These are phyloP conservation scores for Cyclotella choctawhatcheeana DNA, from an alignment of 108 stramenopile species.

Conservation along the genomic window DNA sequence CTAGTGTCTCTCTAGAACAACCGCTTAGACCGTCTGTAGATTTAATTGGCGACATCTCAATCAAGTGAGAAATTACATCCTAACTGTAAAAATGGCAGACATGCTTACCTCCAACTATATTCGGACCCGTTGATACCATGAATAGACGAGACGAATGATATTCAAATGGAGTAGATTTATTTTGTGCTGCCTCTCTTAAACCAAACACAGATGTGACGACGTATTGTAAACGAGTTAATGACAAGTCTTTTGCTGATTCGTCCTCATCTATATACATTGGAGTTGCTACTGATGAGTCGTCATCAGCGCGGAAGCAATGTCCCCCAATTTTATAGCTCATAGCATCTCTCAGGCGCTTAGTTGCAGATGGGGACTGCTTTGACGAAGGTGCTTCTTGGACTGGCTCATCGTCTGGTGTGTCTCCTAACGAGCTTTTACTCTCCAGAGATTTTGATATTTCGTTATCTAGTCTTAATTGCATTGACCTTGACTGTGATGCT, in stretches of 20 bases:
- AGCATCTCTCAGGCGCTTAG: constrained; percentile 39
- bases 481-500: constrained; percentile 69
- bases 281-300: too few relatives aligned
- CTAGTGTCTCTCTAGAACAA: constrained; percentile 71
- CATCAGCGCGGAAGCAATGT: constrained; percentile 44
- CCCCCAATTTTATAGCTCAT: constrained; percentile 39
- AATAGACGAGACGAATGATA: constrained; percentile 64
- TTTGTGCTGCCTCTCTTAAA: constrained; percentile 74
- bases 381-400: constrained; percentile 24
- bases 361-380: constrained; percentile 18
- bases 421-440: background rate
- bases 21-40: constrained; percentile 71
- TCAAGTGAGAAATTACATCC: background rate
- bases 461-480: constrained; percentile 45
- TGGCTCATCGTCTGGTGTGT: background rate
- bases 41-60: background rate
- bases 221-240: constrained; percentile 71
- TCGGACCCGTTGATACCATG: constrained; percentile 66
- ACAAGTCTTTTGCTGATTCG: constrained; percentile 67
- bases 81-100: background rate
- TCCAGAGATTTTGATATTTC: background rate
- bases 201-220: constrained; percentile 78
- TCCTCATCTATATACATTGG: too few relatives aligned
- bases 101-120: constrained; percentile 44
- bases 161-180: constrained; percentile 53